These are phyloP conservation scores for Firmiana major DNA, from an alignment of 345 rosid species.

Conservation along the genomic window DNA sequence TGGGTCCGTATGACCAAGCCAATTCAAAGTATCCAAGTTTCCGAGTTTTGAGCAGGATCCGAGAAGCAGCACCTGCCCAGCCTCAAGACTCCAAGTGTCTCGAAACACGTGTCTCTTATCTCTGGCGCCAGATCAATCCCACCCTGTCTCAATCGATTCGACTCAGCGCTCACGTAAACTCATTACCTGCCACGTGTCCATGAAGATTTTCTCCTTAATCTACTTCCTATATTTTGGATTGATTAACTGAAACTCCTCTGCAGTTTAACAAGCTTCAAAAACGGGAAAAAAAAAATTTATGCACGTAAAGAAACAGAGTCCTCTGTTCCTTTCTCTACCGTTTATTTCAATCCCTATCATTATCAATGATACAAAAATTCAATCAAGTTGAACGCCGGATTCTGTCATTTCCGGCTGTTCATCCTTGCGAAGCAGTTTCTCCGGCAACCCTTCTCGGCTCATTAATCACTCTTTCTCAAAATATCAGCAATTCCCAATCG, in stretches of 20 bases:
- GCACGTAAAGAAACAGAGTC: background rate
- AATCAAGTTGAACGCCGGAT: slow-evolving; percentile 48
- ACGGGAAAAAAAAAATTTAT: background rate
- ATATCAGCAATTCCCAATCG: slow-evolving; percentile 37
- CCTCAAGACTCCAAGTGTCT: slow-evolving; percentile 25
- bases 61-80: slow-evolving; percentile 24
- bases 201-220: background rate
- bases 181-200: slow-evolving; percentile 38
- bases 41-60: slow-evolving; percentile 18
- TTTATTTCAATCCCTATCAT: background rate
- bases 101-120: slow-evolving; percentile 12
- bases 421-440: slow-evolving; percentile 57
- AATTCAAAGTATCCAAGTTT: background rate
- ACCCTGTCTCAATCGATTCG: slow-evolving; percentile 7
- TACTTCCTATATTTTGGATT: background rate
- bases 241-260: background rate
- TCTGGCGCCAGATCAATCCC: slow-evolving; percentile 17
- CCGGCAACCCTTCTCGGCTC: slow-evolving; percentile 53
- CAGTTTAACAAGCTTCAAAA: background rate
- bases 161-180: background rate
- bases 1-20: slow-evolving; percentile 5
- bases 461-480: slow-evolving; percentile 39
- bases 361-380: slow-evolving; percentile 35
- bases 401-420: slow-evolving; percentile 66
- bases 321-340: background rate